Percentiles rank a stretch among this genome's conserved stretches.
phyloP scores from a whole-genome alignment of 768 basidiomycete species.

The Serendipita sp. region DNA sequence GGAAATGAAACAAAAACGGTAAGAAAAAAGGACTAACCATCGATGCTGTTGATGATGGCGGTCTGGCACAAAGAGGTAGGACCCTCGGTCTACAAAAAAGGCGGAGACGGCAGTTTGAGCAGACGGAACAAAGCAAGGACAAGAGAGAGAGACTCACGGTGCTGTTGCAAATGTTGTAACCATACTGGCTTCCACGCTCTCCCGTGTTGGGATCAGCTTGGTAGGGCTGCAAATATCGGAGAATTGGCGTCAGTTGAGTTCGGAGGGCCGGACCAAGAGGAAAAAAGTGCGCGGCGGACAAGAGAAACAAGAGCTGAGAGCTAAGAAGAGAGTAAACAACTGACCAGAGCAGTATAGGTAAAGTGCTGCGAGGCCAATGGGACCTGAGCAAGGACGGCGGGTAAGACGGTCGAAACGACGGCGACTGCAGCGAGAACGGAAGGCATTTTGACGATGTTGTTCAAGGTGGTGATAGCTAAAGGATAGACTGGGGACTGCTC shows the following conservation, averaged over 20 bases:
- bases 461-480: neutral
- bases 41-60: conserved; percentile 12
- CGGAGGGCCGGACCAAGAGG: too few relatives aligned
- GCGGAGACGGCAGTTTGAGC: neutral
- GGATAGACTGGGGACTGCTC: too few relatives aligned
- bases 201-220: conserved; percentile 25
- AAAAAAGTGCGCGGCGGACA: neutral
- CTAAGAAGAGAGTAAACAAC: neutral
- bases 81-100: neutral
- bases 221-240: conserved; percentile 26
- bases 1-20: conserved; percentile 11
- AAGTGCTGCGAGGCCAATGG: conserved; percentile 18
- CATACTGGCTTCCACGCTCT: conserved; percentile 12
- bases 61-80: conserved; percentile 3
- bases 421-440: conserved; percentile 1
- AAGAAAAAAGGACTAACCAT: conserved; percentile 11
- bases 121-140: neutral
- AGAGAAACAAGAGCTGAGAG: neutral
- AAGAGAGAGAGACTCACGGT: conserved; percentile 14
- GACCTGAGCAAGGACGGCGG: conserved; percentile 18
- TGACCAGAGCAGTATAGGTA: conserved; percentile 16
- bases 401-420: conserved; percentile 16
- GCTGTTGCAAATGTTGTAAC: conserved; percentile 7
- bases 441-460: neutral
- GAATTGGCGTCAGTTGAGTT: neutral